Base-by-base conservation (phyloP, 306 rosid genomes). In the Vicia villosa region DNA sequence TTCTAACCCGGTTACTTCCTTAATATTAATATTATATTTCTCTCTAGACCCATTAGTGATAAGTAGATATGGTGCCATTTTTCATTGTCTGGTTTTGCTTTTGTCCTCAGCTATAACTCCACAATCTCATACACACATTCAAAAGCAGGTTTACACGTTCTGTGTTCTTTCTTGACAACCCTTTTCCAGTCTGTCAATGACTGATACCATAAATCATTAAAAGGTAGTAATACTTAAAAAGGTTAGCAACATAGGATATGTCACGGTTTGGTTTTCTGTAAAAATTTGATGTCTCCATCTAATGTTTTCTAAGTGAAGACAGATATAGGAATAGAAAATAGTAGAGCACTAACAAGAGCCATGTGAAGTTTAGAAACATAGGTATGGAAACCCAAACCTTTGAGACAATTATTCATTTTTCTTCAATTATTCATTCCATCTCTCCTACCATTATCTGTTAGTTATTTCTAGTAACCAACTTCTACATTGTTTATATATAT, bases 331-430 rank as follows among this genome's bases (percentile, higher is more conserved):
- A 10, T 51, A 51, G 8, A 52, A 52, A 21, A 46, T 15, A 15
- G 38, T 15, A n/a, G 9, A 52, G 4, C 38, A 34, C 38, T 4
- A 17, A 5, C 28, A 50, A 52, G 38, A 26, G 62, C 62, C 62
- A 56, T 28, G 62, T 56, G 62, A 26, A 56, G 1, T 26, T 55
- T 56, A 13, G 20, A 56, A 5, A 26, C 38, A 56, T 14, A 26
- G 84, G 86, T 79, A 85, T 87, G 87, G 90, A 84, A 82, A 68
- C 81, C 86, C 87, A 72, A 79, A 69, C 77, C 84, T 65, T 69
- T 73, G 10, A 43, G 49, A 77, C 91, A 82, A 82, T 78, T 54
- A 87, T 76, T 52, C 40, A 41, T 76, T 28, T 69, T 41, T 26
- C 16, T 22, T 55, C 36, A 51, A 50, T 54, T 41, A 69, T 43